Base-by-base conservation (phyloP, 2,329 filamentous ascomycete genomes). In the Fusarium oligoseptatum region DNA sequence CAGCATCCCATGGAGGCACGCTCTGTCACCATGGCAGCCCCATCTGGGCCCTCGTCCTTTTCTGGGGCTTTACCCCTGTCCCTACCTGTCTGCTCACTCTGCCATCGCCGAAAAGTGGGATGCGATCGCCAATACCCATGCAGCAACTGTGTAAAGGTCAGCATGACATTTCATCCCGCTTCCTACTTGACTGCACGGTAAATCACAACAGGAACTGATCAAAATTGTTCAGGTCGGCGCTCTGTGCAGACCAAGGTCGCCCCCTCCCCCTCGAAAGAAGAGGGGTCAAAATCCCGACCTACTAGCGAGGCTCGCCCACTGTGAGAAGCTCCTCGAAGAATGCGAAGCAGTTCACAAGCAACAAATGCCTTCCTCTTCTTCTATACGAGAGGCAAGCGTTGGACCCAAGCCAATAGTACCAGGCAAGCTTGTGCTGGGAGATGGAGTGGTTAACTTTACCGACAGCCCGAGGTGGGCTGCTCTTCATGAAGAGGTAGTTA, bases 101-200 rank as follows among this genome's bases (percentile, higher is more conserved):
- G 45, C 22, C 45, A 50, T 11, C 45, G 3, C 10, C 22, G 45
- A 15, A 50, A 50, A n/a, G 45, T 50, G 8, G 45, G 14, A 17
- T 50, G 45, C 8, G 45, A 50, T 50, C 45, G 45, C 10, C 45
- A 50, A 11, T 50, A 50, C 24, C 45, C 45, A 50, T 50, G 45
- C 9, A n/a, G 45, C 45, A 50, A 50, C 22, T 50, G 45, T 27
- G 45, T 50, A 2, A 50, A 50, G 45, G 45, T 48, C 24, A 0
- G 45, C 15, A 6, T n/a, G 24, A 15, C 45, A 27, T 27, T n/a
- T 9, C 45, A 9, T 7, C 22, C 14, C 2, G 10, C 22, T 50
- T 27, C 14, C 9, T 3, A 27, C 11, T 2, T 0, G 10, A 11
- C 2, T 9, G 11, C 22, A n/a, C 14, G 5, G 8, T 5, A 6